A percentile compares a stretch with the other conserved stretches of the same genome.
Evolutionary conservation across 495 filamentous ascomycete species (phyloP).

Genomic region (Thermothielavioides terrestris): DNA sequence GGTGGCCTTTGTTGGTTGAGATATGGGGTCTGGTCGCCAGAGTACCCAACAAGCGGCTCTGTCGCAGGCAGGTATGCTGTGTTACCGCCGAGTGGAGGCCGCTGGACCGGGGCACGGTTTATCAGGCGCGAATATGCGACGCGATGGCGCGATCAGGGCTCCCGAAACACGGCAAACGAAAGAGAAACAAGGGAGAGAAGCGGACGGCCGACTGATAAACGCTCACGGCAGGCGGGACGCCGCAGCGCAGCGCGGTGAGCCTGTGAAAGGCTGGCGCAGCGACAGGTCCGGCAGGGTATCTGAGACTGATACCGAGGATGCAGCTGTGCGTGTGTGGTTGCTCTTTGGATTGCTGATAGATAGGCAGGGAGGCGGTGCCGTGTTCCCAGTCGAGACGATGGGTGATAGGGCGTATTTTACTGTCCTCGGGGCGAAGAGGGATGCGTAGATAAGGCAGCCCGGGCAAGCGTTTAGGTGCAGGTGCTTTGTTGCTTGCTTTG

Average conservation of each 20-base stretch:
- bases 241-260: not conserved
- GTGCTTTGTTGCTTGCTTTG: too few relatives aligned
- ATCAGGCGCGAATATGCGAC: conserved; percentile 19
- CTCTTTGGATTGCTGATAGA: conserved; percentile 22
- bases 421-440: too few relatives aligned
- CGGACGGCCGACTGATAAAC: conserved; percentile 23
- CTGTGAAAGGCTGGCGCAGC: conserved; percentile 21
- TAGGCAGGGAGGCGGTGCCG: conserved; percentile 21
- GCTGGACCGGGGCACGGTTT: conserved; percentile 5
- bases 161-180: conserved; percentile 19
- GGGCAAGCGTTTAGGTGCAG: too few relatives aligned
- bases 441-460: conserved; percentile 31
- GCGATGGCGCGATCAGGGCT: conserved; percentile 7
- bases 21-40: conserved; percentile 13
- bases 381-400: too few relatives aligned
- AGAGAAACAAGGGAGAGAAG: conserved; percentile 9
- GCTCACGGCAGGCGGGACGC: not conserved
- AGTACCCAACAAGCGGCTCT: conserved; percentile 21
- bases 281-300: conserved; percentile 24
- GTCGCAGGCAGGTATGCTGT: conserved; percentile 19
- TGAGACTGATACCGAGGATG: conserved; percentile 21
- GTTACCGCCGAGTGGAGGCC: not conserved
- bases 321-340: not conserved
- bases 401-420: too few relatives aligned
- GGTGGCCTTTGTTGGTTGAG: conserved; percentile 16